Evolutionary conservation across 129 eudicot species (phyloP), one percentile per base, ranked within the genome.

Genomic region (Flaveria sonorensis): DNA sequence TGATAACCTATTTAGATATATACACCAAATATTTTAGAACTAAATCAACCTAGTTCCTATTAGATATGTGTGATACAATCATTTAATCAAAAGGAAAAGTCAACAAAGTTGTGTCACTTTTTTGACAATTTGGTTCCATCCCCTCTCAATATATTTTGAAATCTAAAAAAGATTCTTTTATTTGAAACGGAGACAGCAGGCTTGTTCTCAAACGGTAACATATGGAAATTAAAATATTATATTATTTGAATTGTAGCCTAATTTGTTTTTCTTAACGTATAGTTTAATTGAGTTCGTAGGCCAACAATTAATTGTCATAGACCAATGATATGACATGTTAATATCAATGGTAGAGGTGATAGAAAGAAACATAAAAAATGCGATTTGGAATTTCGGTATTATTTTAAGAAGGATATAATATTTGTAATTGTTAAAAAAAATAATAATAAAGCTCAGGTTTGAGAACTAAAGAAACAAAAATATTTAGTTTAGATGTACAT

Each of bases 121-220:
- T 72, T 74, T 81, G 84, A 81, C 84, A 70, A 73, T 57, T 55
- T 55, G 72, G 74, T 20, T 74, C 52, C 71, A 42, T n/a, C 20
- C 71, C 65, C 69, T 63, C 65, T 74, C 69, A 55, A 73, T 30
- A 57, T 13, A 45, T 55, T 81, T 81, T 81, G 84, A 81, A 81
- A 73, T 81, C 64, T 50, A 55, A 43, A 48, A 73, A 43, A 55
- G 61, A 64, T 21, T 61, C 70, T 66, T 80, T 56, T 68, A 74
- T 81, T 81, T 74, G 76, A 81, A 81, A 5, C 28, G 75, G 45
- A 56, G 52, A 73, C 74, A 67, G 50, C 74, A 73, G 18, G 53
- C 52, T 65, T 20, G 70, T 59, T 73, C 53, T 71, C 21, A 81
- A 81, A 74, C 76, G 84, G 80, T 81, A 67, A 81, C 23, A 63